Base-by-base conservation (phyloP, 2,329 filamentous ascomycete species). In the Aureobasidium vineae region DNA sequence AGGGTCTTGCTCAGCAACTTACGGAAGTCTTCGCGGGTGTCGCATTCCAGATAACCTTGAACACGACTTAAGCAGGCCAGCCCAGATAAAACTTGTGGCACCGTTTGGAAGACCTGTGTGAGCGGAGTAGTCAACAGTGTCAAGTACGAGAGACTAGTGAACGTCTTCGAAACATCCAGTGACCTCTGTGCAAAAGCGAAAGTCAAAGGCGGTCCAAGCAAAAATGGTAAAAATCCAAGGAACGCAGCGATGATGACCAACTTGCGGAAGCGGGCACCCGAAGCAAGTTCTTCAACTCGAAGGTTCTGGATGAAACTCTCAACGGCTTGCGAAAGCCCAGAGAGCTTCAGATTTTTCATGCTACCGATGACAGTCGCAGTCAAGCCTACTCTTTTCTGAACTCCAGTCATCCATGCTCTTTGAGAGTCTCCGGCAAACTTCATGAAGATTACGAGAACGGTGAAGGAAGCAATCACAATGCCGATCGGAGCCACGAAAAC, bases 401-500 rank as follows among this genome's bases (percentile, higher is more conserved):
- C 40, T 41, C 36, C 40, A 8, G 40, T n/a, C 54, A 57, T 43
- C 54, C 54, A 57, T n/a, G 36, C 15, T 57, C 36, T 13, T 57
- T 57, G 54, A 41, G 54, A 40, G 26, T 57, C 54, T 7, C 54
- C 54, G 7, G 54, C 54, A 13, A 43, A 41, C 36, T 57, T 57
- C 40, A 43, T 57, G 15, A 41, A 57, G 21, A 57, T 28, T 11
- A 57, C 23, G 26, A 57, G 36, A 6, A 41, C 31, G 4, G 38
- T 21, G 43, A 38, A 45, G n/a, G 40, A 49, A 47, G 28, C 40
- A 15, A 68, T 38, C 5, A 56, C 66, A 5, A 65, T 8, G 6
- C 50, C 41, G 2, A 68, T 36, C 28, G 66, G 66, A 5, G 52
- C 61, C 15, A 65, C 47, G 23, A 64, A 68, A 7, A 63, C 52